Base-by-base conservation (phyloP, 2,329 filamentous ascomycete genomes). In the Metarhizium robertsii region DNA sequence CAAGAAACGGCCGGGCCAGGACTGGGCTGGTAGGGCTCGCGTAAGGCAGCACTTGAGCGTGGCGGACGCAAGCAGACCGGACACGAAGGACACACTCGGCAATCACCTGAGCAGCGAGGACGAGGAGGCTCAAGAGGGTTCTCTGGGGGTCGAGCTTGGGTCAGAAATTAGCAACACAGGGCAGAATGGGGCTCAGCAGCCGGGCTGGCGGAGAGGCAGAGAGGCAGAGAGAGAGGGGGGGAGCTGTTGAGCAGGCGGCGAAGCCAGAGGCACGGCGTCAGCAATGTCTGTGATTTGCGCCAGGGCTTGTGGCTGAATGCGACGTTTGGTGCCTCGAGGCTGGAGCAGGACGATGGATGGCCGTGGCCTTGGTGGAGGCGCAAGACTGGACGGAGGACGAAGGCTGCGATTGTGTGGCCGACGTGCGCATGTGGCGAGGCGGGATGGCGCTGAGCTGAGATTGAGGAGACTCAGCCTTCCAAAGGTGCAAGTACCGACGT, bases 141-240 rank as follows among this genome's bases (percentile, higher is more conserved):
- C 32, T 34, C 32, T 7, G 14, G 43, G 30, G 20, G 45, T 20
- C 45, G 38, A 14, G 50, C 7, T 36, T 30, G 40, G 51, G 54
- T 52, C 54, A 52, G 56, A 54, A 55, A 38, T 49, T 40, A 55
- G 49, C 54, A 52, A 34, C 48, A 38, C 47, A 51, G 52, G 42
- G 34, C 38, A 53, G 48, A 56, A 40, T 45, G 52, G 48, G 52
- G 48, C 45, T 46, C 51, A 47, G 51, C 42, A 32, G 16, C 40
- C 47, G 54, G 45, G 43, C 56, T 53, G 55, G 54, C 52, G 11
- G 51, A 30, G 25, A 11, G 25, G 47, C 42, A 34, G 1, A 34
- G 10, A 11, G 4, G 32, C 6, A 11, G 10, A 34, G 32, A 11
- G 32, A 34, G 11, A 20, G 34, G 13, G 13, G 32, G 30, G 29